Conservation (phyloP, 1,284 basidiomycete species). For the Xerocomus amazonicus region DNA sequence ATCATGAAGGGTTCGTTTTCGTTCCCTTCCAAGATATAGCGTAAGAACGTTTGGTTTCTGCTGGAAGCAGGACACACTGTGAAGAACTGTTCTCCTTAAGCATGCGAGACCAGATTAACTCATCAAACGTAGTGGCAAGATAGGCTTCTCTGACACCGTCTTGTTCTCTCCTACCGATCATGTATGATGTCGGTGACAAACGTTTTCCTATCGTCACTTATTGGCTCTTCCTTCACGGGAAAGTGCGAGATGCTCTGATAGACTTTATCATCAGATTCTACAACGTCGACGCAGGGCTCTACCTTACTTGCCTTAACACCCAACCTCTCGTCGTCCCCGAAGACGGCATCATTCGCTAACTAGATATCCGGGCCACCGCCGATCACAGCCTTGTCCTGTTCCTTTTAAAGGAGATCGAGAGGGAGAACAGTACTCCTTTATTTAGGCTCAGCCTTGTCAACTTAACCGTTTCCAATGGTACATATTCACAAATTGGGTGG, state of each 20-base stretch:
- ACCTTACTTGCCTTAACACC: constrained; percentile 99
- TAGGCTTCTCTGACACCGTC: constrained; percentile 83
- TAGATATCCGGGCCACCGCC: constrained; percentile 82
- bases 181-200: constrained; percentile 72
- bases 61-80: no score
- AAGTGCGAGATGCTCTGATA: constrained; percentile 83
- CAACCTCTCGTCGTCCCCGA: constrained; percentile 97
- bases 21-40: no score
- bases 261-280: constrained; percentile 97
- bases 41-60: no score
- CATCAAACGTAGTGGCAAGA: constrained; percentile 50
- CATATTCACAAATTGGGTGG: no score
- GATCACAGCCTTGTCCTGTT: constrained; percentile 96
- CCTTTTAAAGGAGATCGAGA: constrained; percentile 98
- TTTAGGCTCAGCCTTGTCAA: no score
- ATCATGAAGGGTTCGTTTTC: no score
- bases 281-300: constrained; percentile 95
- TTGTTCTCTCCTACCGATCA: constrained; percentile 89
- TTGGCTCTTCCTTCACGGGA: constrained; percentile 64
- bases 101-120: no score
- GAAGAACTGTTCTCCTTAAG: no score
- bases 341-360: constrained; percentile 85
- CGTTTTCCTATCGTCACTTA: constrained; percentile 81
- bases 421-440: constrained; percentile 72
- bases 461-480: constrained; percentile 8